A percentile compares a stretch with the other conserved stretches of the same genome.
Evolutionary conservation across 441 rosid species (phyloP).

Genomic region (Pelargonium cotyledonis): DNA sequence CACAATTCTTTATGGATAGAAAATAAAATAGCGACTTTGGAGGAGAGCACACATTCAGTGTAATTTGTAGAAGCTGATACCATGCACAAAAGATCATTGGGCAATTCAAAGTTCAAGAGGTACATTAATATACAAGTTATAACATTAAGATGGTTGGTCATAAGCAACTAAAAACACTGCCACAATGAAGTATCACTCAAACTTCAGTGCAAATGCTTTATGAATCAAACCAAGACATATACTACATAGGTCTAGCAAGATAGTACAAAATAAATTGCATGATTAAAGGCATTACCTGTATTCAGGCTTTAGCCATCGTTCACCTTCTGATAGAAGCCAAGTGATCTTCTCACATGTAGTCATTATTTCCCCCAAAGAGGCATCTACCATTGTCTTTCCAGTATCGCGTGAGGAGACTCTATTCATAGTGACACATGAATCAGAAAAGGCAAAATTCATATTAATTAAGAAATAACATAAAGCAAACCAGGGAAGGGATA

Average conservation of each 20-base stretch:
- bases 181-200: conserved; percentile 1
- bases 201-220: conserved; percentile 6
- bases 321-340: conserved; percentile 99
- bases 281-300: conserved; percentile 42
- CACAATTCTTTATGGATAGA: background rate
- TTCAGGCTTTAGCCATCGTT: conserved; percentile 95
- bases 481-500: background rate
- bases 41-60: background rate
- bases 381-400: conserved; percentile 98
- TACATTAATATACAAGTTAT: background rate
- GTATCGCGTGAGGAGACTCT: conserved; percentile 98
- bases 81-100: background rate
- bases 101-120: background rate
- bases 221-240: background rate
- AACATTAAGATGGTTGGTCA: conserved; percentile 6
- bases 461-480: background rate
- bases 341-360: conserved; percentile 98
- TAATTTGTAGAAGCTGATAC: background rate
- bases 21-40: background rate
- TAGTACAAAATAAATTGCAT: background rate
- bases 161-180: background rate
- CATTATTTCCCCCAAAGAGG: conserved; percentile 97
- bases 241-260: background rate
- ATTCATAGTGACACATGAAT: conserved; percentile 22
- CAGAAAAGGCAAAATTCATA: background rate